Percentiles rank a stretch among this genome's conserved stretches.
Evolutionary conservation across 371 early-diverging fungal species (phyloP).

Genomic region (Mortierella sp.): DNA sequence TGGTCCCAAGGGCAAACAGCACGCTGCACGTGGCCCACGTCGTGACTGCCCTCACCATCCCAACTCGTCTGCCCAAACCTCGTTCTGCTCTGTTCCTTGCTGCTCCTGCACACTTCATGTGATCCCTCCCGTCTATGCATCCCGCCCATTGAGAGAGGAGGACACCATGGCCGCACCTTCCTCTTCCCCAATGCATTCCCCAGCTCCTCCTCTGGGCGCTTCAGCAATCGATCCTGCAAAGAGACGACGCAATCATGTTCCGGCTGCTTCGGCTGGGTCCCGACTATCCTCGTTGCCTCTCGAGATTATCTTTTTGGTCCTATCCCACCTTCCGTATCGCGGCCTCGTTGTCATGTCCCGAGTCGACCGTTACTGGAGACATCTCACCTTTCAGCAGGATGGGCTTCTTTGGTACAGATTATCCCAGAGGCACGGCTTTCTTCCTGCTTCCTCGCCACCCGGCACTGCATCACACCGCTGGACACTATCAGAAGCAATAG

Average conservation of each 20-base stretch:
- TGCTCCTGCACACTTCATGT: too few species aligned
- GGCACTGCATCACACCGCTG: constrained; percentile 2
- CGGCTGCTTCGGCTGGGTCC: not conserved
- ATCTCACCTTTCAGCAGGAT: constrained; percentile 36
- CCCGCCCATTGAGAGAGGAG: too few species aligned
- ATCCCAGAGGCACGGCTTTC: constrained; percentile 34
- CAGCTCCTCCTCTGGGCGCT: too few species aligned
- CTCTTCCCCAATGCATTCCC: not conserved
- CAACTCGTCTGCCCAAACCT: too few species aligned
- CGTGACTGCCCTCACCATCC: too few species aligned
- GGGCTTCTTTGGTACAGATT: constrained; percentile 38
- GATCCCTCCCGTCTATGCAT: too few species aligned
- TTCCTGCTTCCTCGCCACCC: not conserved
- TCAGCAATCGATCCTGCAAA: too few species aligned
- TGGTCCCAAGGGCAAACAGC: too few species aligned
- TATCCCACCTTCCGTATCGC: constrained; percentile 28
- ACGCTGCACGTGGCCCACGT: too few species aligned
- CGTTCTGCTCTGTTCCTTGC: too few species aligned
- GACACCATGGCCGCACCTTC: constrained; percentile 3
- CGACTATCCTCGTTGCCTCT: constrained; percentile 26
- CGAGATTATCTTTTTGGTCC: constrained; percentile 36
- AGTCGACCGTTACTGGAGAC: constrained; percentile 41
- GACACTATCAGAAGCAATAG: constrained; percentile 16
- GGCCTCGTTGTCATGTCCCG: constrained; percentile 26
- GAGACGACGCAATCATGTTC: too few species aligned